Base-by-base conservation (phyloP, 495 filamentous ascomycete species). In the Terfezia claveryi region DNA sequence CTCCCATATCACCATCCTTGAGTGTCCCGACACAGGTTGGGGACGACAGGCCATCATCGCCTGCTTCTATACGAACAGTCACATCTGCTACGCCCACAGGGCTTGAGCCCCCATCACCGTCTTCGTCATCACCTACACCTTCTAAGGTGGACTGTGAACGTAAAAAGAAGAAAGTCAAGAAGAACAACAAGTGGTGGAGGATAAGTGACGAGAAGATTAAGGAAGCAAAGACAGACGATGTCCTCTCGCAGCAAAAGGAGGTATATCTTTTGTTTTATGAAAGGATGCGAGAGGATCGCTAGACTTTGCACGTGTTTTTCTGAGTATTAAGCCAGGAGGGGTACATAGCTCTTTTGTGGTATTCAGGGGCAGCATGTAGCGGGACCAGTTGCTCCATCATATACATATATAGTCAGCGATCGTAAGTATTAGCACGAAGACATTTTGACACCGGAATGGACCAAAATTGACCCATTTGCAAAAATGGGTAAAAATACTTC, bases 221-320 rank as follows among this genome's bases (percentile, higher is more conserved):
- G 63, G 89, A 95, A 63, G 81, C 85, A 55, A 91, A 83, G 68
- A 96, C 87, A 2, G 78, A 76, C 52, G 89, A 99, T 53, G 86
- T 99, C 20, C 64, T 99, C 54, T 76, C 76, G 10, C 94, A 95
- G 89, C 87, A 95, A 66, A 81, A 80, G 59, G 91, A 95, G 67
- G 89, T 95, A 0, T 99, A 96, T 66, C 69, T 99, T 61, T 70
- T 99, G 27, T 99, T 99, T 66, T 99, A 99, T 64, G 89, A 95
- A 55, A 51, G 27, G 7, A 32, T 32, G 7, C 27, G 27, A 32
- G 27, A 32, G 7, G 27, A 32, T 7, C 27, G 27, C 7, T 32
- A 32, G 27, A 32, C 27, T 7, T 32, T 32, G 27, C 27, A 32
- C 7, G 27, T 32, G 27, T 32, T 32, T 32, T 32, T 32, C 4